Evolutionary conservation across 805 yeast species (phyloP), one percentile per base, ranked within the genome.

Genomic region (Hanseniaspora hatyaiensis): DNA sequence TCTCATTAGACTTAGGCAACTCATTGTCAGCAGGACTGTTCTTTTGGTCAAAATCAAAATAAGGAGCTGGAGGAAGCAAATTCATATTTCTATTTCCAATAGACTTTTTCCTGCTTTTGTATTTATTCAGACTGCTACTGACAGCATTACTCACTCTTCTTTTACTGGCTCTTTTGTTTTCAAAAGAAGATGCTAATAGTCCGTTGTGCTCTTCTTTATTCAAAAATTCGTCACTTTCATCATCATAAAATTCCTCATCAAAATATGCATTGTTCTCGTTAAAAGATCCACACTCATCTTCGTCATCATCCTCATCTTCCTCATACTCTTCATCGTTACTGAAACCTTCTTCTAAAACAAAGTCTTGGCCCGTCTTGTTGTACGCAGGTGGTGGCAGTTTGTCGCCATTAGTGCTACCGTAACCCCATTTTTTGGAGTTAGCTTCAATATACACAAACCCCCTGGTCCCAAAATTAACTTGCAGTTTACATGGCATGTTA

Each of bases 331-430:
- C 66, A 30, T 60, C 63, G 13, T 40, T 46, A 16, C 34, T 29
- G 19, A 24, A 64, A 59, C 40, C 80, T 64, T 57, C 47, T 30
- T 82, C 95, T 24, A 89, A 65, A 47, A 89, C 63, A 3, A 87
- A 77, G 59, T 88, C 95, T 40, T 78, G 78, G 38, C 75, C 77
- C 57, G 79, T 87, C 50, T 79, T 76, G 41, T 84, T 83, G 64
- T 89, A 89, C 8, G 92, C 80, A 1, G 98, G 98, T 2, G 97
- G 95, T 4, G 97, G 94, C 3, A 94, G 81, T 50, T 87, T 81
- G 41, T 72, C 74, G 1, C 97, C 98, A 54, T 80, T 83, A 33
- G 81, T 71, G 2, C 92, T 89, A n/a, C 94, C 95, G 57, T 82
- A 80, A 5, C 95, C 95, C 96, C 96, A 87, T 60, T 83, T 86